These are phyloP conservation scores for Nicotiana attenuata DNA, from an alignment of 257 asterid species.

Conservation along the genomic window DNA sequence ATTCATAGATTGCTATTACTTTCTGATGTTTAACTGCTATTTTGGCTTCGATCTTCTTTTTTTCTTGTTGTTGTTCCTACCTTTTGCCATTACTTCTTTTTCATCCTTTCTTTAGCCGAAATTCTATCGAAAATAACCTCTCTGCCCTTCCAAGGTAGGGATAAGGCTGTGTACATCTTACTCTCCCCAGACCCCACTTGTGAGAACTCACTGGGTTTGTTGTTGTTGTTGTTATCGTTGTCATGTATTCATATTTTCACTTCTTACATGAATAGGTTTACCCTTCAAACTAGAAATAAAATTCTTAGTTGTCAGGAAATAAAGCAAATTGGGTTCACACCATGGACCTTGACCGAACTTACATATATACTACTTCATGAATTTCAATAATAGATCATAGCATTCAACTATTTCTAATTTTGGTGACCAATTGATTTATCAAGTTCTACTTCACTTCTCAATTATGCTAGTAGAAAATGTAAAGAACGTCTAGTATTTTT, in stretches of 20 bases:
- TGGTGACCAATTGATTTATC: not conserved
- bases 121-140: too few species aligned
- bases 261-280: not conserved
- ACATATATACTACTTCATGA: not conserved
- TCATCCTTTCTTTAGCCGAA: too few species aligned
- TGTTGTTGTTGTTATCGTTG: too few species aligned
- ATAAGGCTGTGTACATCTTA: too few species aligned
- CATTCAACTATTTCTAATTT: not conserved
- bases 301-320: not conserved
- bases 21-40: too few species aligned
- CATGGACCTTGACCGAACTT: conserved; percentile 3
- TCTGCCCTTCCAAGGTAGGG: too few species aligned
- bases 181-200: too few species aligned
- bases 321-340: not conserved
- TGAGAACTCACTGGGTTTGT: too few species aligned
- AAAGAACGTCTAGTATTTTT: not conserved
- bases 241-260: not conserved
- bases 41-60: too few species aligned
- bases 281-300: not conserved
- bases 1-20: too few species aligned
- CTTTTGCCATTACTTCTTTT: too few species aligned
- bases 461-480: not conserved
- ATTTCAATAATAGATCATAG: not conserved
- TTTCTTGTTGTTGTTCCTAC: too few species aligned
- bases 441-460: not conserved